Evolutionary conservation across 2,329 filamentous ascomycete genomes (phyloP), one percentile per base, ranked within the genome.

Genomic region (Epichloe brachyelytri): DNA sequence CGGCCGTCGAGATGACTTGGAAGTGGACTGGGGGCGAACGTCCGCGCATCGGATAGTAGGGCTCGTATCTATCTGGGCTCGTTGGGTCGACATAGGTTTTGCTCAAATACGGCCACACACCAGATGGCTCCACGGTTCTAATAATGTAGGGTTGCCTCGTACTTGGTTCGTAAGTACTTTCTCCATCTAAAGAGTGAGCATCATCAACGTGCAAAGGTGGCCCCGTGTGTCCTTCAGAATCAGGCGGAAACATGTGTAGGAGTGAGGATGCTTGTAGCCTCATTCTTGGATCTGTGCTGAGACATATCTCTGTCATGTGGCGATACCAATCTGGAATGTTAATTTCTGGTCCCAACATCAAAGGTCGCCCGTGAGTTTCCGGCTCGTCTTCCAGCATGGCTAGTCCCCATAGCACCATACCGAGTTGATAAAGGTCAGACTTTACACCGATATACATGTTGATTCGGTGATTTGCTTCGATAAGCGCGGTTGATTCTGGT

Each of bases 361-460:
- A 68, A 0, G 90, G 90, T 19, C 87, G 79, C 41, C 77, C 78
- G 53, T 86, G 82, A 19, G 79, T 76, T 64, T 97, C 93, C 1
- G 93, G 93, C 61, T 97, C 91, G 60, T 97, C 91, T 51, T 90
- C 80, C 57, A 91, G 80, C 62, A 85, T 85, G 1, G 88, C 91
- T 44, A 98, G 71, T 20, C 88, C 88, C 88, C 91, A 98, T 3
- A 98, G 71, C 2, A 95, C 89, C 93, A 98, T 98, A 5, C 93
- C 93, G 5, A 97, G 77, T 67, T 98, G 93, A 62, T 86, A 98
- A 1, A 98, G 74, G 67, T 98, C 93, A 0, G 91, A 95, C 68
- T 98, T 98, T 63, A 96, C 89, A 12, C 93, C 91, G 63, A 98
- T 97, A 62, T 95, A 96, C 84, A 97, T 95, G 44, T 87, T 86